phyloP scores from a whole-genome alignment of 176 grass and related monocot species.

The Canna indica region DNA sequence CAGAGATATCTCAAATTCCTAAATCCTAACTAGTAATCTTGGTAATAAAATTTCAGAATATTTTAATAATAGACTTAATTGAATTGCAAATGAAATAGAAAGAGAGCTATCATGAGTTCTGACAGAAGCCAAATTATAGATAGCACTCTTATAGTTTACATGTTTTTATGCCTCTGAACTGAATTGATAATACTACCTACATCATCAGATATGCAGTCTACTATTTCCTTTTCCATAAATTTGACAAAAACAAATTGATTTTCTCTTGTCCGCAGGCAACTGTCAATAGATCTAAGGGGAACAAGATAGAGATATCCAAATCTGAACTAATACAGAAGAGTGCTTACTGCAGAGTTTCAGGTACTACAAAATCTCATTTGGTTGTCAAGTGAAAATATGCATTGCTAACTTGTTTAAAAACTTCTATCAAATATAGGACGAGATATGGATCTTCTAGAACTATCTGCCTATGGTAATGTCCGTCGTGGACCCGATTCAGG shows the following conservation, averaged over 20 bases:
- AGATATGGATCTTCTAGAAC: constrained; percentile 92
- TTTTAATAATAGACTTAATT: neutral
- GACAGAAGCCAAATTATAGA: neutral
- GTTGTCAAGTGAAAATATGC: neutral
- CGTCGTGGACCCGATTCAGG: constrained; percentile 60
- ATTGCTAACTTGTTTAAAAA: neutral
- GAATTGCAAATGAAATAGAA: neutral
- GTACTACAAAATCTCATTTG: constrained; percentile 16
- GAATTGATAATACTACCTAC: neutral
- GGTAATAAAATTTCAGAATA: neutral
- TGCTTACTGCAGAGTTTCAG: constrained; percentile 88
- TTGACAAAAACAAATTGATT: constrained; percentile 1
- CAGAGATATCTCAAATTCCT: too few relatives aligned
- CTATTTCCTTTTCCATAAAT: constrained; percentile 2
- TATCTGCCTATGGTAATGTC: constrained; percentile 87
- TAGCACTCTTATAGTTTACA: neutral
- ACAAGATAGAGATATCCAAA: constrained; percentile 81
- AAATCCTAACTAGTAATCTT: neutral
- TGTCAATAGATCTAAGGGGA: constrained; percentile 89
- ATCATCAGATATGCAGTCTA: neutral
- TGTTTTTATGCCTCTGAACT: neutral
- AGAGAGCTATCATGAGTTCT: neutral
- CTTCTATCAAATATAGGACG: constrained; percentile 40
- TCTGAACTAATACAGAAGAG: constrained; percentile 90
- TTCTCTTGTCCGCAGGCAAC: constrained; percentile 48